Base-by-base conservation (phyloP, 73 alveolate genomes). In the Durusdinium trenchii region DNA sequence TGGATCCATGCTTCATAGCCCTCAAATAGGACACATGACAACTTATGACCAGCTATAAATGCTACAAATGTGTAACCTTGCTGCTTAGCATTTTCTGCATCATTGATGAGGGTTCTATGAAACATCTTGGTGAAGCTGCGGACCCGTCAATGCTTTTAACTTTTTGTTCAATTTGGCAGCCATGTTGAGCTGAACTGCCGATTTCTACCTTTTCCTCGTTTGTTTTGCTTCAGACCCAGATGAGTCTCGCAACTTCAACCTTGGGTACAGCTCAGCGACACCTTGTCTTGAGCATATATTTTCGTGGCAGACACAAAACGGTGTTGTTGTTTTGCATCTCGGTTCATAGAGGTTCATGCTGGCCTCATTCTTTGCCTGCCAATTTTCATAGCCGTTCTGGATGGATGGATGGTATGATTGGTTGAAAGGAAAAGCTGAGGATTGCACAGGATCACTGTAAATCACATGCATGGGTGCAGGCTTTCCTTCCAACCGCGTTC, bases 1-100 rank as follows among this genome's bases (percentile, higher is more conserved):
- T 64, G 71, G 36, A 50, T 36, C 40, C 71, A 64, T 64, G 96
- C 96, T 89, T 69, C 96, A 64, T 51, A 36, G 71, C 73, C 91
- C 91, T 81, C 91, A 81, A n/a, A n/a, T n/a, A n/a, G n/a, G n/a
- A n/a, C n/a, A n/a, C n/a, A n/a, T n/a, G n/a, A 40, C 38, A 23
- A 23, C 6, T 43, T 76, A 12, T 40, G 54, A 23, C 45, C 45
- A 36, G 42, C 40, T 6, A 26, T 60, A 23, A 2, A 60, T 23
- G 73, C 6, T 60, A 0, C 23, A 12, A 57, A 57, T 23, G 23
- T 23, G 18, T 32, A 60, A 23, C 73, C 1, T 23, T 23, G 73
- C 73, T 60, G 73, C 30, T 60, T 23, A 60, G 1, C n/a, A 60
- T 32, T 60, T 23, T 0, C 18, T 60, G 18, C 1, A 60, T 57